Evolutionary conservation across 805 yeast species (phyloP), one percentile per base, ranked within the genome.

Genomic region (Saccharomyces paradoxus): DNA sequence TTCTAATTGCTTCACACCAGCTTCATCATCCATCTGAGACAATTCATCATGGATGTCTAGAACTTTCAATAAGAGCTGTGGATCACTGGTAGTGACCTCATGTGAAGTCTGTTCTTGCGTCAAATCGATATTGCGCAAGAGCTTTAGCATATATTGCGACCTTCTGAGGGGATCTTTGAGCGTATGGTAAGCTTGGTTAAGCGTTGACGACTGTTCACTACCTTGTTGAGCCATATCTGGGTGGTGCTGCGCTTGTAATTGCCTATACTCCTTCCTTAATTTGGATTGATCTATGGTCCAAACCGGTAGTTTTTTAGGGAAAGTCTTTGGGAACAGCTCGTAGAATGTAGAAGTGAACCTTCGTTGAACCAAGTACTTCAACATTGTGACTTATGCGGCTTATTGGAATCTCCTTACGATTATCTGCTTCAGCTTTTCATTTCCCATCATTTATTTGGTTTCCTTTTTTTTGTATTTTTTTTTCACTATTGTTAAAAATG

Each of bases 21-120:
- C 71, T 51, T 81, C 86, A 52, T 70, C 71, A 1, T 74, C 72
- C 4, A 89, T 84, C 59, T 81, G 81, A 57, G 88, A 95, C 55
- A 91, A 72, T 46, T 81, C 79, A 69, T 92, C 99, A 66, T 91
- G 94, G 4, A 89, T 82, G 59, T 89, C 95, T 71, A 92, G 74
- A 24, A 92, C 86, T 48, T 81, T 81, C 84, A 89, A 80, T 46
- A 92, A 71, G 64, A 88, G 72, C 14, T 74, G 78, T 55, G 84
- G 81, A 56, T 82, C 81, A 50, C 70, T 71, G 50, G 72, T 75
- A 60, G 74, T 81, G 57, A 71, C 70, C 49, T 62, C 67, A 55
- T 76, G 77, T 7, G 76, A 74, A 21, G 71, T 69, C 6, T 81
- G 83, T 60, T 91, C 96, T 27, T 79, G 71, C 9, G 77, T 74